These are phyloP conservation scores for Viridothelium virens DNA, from an alignment of 495 filamentous ascomycete species.

Conservation along the genomic window DNA sequence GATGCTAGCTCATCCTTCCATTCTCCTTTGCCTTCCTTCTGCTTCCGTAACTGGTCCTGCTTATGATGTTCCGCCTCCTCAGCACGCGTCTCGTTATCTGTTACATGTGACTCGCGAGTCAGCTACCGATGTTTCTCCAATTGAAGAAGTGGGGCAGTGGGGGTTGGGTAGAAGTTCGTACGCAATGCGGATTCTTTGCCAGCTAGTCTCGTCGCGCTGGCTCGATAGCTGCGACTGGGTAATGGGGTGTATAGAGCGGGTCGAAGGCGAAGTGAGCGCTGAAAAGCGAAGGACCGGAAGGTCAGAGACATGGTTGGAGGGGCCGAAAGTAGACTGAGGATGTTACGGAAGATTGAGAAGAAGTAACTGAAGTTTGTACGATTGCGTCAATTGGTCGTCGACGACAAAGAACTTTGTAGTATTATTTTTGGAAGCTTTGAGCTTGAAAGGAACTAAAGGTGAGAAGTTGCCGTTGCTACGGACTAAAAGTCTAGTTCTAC, in stretches of 20 bases:
- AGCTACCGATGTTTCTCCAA: neutral
- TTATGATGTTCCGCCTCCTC: constrained; percentile 61
- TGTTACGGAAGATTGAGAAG: neutral
- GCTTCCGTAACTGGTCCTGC: constrained; percentile 58
- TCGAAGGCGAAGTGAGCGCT: neutral
- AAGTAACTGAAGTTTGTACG: neutral
- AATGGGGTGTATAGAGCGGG: constrained; percentile 15
- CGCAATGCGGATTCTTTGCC: constrained; percentile 30
- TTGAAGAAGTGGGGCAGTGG: neutral
- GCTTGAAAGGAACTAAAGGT: neutral
- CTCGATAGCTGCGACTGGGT: constrained; percentile 17
- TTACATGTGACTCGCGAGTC: neutral
- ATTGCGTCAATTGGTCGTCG: neutral
- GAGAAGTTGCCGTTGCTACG: neutral
- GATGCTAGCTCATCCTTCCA: constrained; percentile 77
- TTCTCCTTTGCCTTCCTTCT: constrained; percentile 65
- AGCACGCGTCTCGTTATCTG: constrained; percentile 30
- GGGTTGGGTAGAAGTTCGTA: constrained; percentile 15
- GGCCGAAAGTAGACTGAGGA: neutral
- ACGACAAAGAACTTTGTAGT: neutral
- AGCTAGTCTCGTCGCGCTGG: constrained; percentile 19
- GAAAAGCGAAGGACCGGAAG: constrained; percentile 13
- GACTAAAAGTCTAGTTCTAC: neutral
- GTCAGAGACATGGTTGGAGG: constrained; percentile 9
- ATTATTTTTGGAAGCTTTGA: neutral